Evolutionary conservation across 2,329 filamentous ascomycete genomes (phyloP).

Genomic region (Clathrospora elynae): DNA sequence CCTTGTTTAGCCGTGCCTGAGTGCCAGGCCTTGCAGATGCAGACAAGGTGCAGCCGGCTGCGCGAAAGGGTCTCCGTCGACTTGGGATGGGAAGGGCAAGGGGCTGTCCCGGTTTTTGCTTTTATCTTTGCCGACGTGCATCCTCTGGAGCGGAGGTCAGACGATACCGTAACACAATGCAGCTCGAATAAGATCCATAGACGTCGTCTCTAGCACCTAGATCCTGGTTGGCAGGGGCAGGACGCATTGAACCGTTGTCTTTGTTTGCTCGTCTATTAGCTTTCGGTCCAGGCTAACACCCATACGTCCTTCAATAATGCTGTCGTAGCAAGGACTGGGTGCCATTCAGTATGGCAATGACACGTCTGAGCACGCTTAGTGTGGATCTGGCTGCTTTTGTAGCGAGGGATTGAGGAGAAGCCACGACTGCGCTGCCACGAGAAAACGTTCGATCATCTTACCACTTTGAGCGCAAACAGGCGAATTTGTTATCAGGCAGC

Average conservation of each 20-base stretch:
- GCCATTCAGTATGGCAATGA: slow-evolving; percentile 19
- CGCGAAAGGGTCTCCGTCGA: slow-evolving; percentile 28
- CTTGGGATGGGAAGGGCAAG: slow-evolving; percentile 16
- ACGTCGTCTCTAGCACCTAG: slow-evolving; percentile 16
- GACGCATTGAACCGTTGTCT: slow-evolving; percentile 4
- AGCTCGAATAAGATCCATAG: slow-evolving; percentile 14
- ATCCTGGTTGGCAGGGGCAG: slow-evolving; percentile 15
- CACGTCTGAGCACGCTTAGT: too few relatives aligned
- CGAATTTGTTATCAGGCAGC: slow-evolving; percentile 10
- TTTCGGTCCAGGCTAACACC: slow-evolving; percentile 10
- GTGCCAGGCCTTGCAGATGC: slow-evolving; percentile 27
- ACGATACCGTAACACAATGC: slow-evolving; percentile 13
- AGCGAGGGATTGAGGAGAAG: slow-evolving; percentile 18
- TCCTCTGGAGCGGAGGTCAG: slow-evolving; percentile 15
- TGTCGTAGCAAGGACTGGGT: slow-evolving; percentile 14
- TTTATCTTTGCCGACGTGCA: slow-evolving; percentile 6
- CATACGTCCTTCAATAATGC: slow-evolving; percentile 13
- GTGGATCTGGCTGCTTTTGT: too few relatives aligned
- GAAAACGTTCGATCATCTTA: slow-evolving; percentile 17
- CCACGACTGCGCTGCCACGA: slow-evolving; percentile 21
- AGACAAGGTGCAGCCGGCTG: slow-evolving; percentile 27
- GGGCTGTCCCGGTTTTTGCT: slow-evolving; percentile 8
- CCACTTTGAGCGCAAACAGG: slow-evolving; percentile 14
- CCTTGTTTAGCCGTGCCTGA: slow-evolving; percentile 26
- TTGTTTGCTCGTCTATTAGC: slow-evolving; percentile 19